Evolutionary conservation across 2,329 filamentous ascomycete species (phyloP).

Genomic region (Pestalotiopsis sp.): DNA sequence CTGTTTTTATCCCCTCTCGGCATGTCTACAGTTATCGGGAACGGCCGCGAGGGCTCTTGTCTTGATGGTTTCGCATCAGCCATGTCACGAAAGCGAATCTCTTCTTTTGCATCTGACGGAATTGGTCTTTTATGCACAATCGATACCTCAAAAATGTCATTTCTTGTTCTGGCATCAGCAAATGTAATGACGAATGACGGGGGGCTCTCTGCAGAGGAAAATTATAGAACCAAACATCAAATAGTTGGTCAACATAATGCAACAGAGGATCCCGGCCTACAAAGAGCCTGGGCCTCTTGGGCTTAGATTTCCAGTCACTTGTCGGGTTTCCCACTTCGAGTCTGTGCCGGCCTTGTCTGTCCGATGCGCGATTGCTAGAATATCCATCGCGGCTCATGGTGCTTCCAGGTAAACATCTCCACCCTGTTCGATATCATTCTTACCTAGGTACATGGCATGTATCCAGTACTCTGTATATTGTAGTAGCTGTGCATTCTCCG

Average conservation of each 20-base stretch:
- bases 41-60: background rate
- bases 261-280: background rate
- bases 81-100: background rate
- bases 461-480: no score
- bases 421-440: no score
- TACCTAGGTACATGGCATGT: no score
- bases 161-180: slow-evolving; percentile 22
- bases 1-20: background rate
- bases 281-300: background rate
- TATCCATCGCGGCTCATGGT: no score
- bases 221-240: slow-evolving; percentile 11
- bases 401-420: no score
- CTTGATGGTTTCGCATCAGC: background rate
- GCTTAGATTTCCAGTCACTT: background rate
- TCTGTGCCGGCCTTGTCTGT: no score
- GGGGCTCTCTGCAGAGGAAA: slow-evolving; percentile 13
- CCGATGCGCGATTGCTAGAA: no score
- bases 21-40: background rate
- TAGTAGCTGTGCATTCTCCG: no score
- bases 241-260: slow-evolving; percentile 5
- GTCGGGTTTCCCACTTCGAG: background rate
- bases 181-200: slow-evolving; percentile 18
- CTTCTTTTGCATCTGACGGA: background rate
- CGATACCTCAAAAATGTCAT: slow-evolving; percentile 27
- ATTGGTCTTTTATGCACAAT: slow-evolving; percentile 23